phyloP scores from a whole-genome alignment of 1,284 basidiomycete species.

The Apiotrichum veenhuisii region DNA sequence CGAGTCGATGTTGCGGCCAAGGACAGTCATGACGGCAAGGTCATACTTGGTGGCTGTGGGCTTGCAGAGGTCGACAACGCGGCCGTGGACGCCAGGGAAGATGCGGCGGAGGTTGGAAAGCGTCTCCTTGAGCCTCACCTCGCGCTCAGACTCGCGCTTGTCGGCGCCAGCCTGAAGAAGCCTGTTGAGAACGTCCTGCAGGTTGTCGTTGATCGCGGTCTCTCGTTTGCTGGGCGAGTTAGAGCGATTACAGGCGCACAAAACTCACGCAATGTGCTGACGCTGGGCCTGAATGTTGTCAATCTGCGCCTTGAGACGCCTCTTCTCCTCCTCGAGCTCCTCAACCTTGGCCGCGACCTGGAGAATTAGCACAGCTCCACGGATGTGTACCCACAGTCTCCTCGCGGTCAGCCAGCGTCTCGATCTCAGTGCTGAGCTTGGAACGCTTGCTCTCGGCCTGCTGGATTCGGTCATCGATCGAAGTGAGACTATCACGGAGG shows the following conservation, averaged over 20 bases:
- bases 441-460: constrained; percentile 61
- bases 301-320: constrained; percentile 37
- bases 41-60: constrained; percentile 91
- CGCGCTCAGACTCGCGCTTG: constrained; percentile 77
- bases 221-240: constrained; percentile 67
- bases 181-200: constrained; percentile 76
- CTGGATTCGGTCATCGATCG: constrained; percentile 59
- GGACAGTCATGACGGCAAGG: constrained; percentile 85
- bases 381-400: constrained; percentile 53
- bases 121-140: constrained; percentile 79
- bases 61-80: constrained; percentile 88
- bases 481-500: constrained; percentile 59
- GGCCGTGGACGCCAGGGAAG: constrained; percentile 85
- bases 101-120: constrained; percentile 76
- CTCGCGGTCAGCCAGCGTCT: constrained; percentile 58
- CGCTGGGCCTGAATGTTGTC: constrained; percentile 41
- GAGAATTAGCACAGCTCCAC: constrained; percentile 8
- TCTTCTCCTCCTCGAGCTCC: constrained; percentile 47
- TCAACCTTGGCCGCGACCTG: constrained; percentile 51
- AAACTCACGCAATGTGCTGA: constrained; percentile 33
- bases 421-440: constrained; percentile 62
- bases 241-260: background rate
- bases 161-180: constrained; percentile 84
- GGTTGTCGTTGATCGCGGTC: constrained; percentile 83
- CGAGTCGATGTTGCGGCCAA: constrained; percentile 92